phyloP scores from a whole-genome alignment of 345 rosid genomes.

The Linum tenue region DNA sequence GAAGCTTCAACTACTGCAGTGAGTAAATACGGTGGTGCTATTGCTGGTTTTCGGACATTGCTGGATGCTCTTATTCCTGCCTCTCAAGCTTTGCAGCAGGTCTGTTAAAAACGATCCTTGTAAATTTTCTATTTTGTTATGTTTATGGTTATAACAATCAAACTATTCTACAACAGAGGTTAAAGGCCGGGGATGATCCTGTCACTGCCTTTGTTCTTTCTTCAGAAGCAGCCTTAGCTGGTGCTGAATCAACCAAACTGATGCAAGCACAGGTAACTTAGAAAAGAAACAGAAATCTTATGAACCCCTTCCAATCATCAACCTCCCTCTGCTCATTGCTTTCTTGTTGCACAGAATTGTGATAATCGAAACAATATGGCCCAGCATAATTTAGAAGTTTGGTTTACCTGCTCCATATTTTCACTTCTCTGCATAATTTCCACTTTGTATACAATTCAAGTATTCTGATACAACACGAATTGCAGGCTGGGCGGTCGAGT shows the following conservation, averaged over 20 bases:
- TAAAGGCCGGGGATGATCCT: conserved; percentile 67
- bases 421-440: too few species aligned
- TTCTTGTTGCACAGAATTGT: too few species aligned
- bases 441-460: too few species aligned
- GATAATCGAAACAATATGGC: too few species aligned
- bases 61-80: conserved; percentile 97
- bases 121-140: not conserved
- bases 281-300: too few species aligned
- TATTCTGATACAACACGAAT: not conserved
- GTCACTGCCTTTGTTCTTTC: conserved; percentile 56
- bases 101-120: conserved; percentile 9
- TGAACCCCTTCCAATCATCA: too few species aligned
- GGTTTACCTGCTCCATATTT: too few species aligned
- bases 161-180: conserved; percentile 39
- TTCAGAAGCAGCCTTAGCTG: conserved; percentile 69
- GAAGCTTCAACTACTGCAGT: conserved; percentile 75
- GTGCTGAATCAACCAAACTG: conserved; percentile 78
- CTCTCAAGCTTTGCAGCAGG: conserved; percentile 69
- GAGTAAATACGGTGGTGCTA: conserved; percentile 91
- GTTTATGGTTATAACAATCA: conserved; percentile 6
- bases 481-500: conserved; percentile 81
- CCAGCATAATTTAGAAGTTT: too few species aligned
- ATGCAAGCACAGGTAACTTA: conserved; percentile 85
- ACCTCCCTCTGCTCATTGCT: too few species aligned
- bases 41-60: conserved; percentile 81